Evolutionary conservation across 2,329 filamentous ascomycete genomes (phyloP).

Genomic region (Capronia epimyces): DNA sequence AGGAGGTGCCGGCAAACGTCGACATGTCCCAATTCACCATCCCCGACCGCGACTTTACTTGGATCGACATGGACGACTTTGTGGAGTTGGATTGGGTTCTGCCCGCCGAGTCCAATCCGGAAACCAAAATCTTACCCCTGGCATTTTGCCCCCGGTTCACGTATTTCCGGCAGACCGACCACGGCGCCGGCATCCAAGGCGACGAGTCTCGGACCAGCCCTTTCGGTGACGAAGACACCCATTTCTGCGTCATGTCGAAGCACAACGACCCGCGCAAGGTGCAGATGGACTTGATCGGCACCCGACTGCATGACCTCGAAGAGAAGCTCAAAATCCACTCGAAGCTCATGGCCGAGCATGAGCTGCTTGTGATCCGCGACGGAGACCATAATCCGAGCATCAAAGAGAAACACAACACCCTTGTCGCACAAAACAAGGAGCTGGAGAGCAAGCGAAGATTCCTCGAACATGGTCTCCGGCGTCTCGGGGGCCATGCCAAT

Average conservation of each 20-base stretch:
- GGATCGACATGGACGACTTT: slow-evolving; percentile 99
- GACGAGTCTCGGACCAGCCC: slow-evolving; percentile 77
- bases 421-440: slow-evolving; percentile 53
- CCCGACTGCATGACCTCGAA: slow-evolving; percentile 71
- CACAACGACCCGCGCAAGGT: slow-evolving; percentile 84
- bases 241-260: slow-evolving; percentile 90
- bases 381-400: slow-evolving; percentile 45
- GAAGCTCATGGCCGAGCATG: slow-evolving; percentile 66
- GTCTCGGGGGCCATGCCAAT: slow-evolving; percentile 47
- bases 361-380: slow-evolving; percentile 56
- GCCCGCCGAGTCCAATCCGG: slow-evolving; percentile 80
- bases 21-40: slow-evolving; percentile 87
- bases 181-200: slow-evolving; percentile 70
- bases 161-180: slow-evolving; percentile 95
- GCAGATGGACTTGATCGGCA: slow-evolving; percentile 77
- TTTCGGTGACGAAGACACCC: slow-evolving; percentile 89
- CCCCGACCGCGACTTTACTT: slow-evolving; percentile 87
- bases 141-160: slow-evolving; percentile 92
- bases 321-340: slow-evolving; percentile 72
- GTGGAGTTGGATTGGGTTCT: slow-evolving; percentile 96
- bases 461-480: slow-evolving; percentile 53
- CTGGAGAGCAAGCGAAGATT: slow-evolving; percentile 56
- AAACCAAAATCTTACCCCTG: slow-evolving; percentile 88
- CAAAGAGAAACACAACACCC: slow-evolving; percentile 44
- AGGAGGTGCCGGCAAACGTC: slow-evolving; percentile 47